phyloP scores from a whole-genome alignment of 108 stramenopile species.

The Pinguiococcus pyrenoidosus region DNA sequence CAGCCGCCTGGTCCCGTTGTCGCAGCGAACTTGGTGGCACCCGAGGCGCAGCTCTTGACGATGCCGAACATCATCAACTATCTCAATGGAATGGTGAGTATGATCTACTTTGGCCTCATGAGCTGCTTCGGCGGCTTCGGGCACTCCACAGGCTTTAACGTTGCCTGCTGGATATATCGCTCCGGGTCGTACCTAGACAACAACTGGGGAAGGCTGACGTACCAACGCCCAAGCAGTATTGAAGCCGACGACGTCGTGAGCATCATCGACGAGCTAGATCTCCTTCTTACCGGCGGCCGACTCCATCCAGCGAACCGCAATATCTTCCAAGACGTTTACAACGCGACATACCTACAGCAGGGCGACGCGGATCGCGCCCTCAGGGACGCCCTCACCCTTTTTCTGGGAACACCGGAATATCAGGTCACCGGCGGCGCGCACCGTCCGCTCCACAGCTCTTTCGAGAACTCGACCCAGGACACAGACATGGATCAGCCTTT shows the following conservation, averaged over 20 bases:
- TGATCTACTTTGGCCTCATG: slow-evolving; percentile 44
- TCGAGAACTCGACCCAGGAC: no score
- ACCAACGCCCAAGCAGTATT: no score
- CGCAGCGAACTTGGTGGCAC: slow-evolving; percentile 27
- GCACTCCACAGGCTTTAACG: no score
- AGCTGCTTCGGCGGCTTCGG: slow-evolving; percentile 8
- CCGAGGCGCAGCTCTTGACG: slow-evolving; percentile 32
- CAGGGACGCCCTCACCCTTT: slow-evolving; percentile 26
- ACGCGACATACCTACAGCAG: slow-evolving; percentile 6
- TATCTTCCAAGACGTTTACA: slow-evolving; percentile 27
- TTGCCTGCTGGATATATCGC: no score
- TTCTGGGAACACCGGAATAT: no score
- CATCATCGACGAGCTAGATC: slow-evolving; percentile 37
- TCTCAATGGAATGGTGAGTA: slow-evolving; percentile 33
- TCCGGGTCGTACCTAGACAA: no score
- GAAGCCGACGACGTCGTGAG: no score
- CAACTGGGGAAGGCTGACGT: no score
- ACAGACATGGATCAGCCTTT: no score
- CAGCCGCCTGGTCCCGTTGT: slow-evolving; percentile 21
- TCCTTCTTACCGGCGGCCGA: slow-evolving; percentile 41
- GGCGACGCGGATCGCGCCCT: background rate
- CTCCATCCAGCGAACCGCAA: slow-evolving; percentile 37
- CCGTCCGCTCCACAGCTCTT: no score
- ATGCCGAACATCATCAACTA: slow-evolving; percentile 23
- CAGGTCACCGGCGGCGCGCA: no score